Evolutionary conservation across 225 moss, liverwort and hornwort species (phyloP).

Genomic region (Physcomitrellopsis africana): DNA sequence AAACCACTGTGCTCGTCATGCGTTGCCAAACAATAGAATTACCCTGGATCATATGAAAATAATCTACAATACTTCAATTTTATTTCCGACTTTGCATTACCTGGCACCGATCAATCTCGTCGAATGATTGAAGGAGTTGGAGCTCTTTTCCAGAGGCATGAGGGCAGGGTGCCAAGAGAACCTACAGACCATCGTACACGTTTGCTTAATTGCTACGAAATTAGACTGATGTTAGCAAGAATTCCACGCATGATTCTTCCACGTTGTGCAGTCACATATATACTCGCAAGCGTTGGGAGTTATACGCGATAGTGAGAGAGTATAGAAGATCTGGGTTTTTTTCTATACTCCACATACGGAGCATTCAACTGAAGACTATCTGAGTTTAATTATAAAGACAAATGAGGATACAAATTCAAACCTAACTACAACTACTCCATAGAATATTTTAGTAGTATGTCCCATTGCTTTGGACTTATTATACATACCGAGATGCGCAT

Average conservation of each 20-base stretch:
- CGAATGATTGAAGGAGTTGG: slow-evolving; percentile 64
- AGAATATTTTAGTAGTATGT: neutral
- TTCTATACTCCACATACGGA: neutral
- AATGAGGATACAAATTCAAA: neutral
- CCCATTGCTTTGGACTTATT: neutral
- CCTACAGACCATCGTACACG: slow-evolving; percentile 38
- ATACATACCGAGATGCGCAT: slow-evolving; percentile 73
- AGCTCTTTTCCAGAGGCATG: slow-evolving; percentile 87
- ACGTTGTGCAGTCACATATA: neutral
- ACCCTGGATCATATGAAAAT: neutral
- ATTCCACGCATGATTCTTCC: neutral
- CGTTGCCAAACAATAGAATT: neutral
- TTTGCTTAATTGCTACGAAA: neutral
- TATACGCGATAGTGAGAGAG: neutral
- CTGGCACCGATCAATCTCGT: slow-evolving; percentile 75
- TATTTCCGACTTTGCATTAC: slow-evolving; percentile 23
- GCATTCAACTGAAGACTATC: neutral
- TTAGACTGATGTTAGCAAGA: neutral
- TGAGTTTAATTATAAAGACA: neutral
- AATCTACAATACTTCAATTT: neutral
- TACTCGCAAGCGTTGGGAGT: neutral
- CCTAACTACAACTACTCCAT: neutral
- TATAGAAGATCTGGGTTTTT: slow-evolving; percentile 2
- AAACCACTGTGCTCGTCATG: neutral
- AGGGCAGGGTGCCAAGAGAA: slow-evolving; percentile 80